Base-by-base conservation (phyloP, 306 rosid species). In the Lagenaria siceraria region DNA sequence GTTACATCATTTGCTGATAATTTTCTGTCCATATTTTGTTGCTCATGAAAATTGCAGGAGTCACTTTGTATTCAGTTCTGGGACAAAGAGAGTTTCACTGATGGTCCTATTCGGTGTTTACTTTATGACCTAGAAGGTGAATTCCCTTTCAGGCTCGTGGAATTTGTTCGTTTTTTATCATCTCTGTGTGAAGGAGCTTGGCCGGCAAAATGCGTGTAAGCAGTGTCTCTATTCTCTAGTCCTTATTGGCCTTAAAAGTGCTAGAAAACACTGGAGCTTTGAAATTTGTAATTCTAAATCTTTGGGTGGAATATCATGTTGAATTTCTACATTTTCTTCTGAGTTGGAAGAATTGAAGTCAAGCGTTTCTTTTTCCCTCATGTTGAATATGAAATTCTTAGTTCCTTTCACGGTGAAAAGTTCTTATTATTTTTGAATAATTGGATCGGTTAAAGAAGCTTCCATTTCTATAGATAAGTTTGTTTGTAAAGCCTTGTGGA, bases 171-270 rank as follows among this genome's bases (percentile, higher is more conserved):
- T 65, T 82, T 92, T 81, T 76, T 94, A 78, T 94, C 98, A 70
- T 92, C 98, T 83, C 96, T 94, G n/a, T 86, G 89, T 83, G 97
- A 90, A 84, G 98, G 97, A 79, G 64, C 87, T 40, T 94, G 97
- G 98, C 89, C 98, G 29, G 91, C 98, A 80, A 96, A 92, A 80
- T 94, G 98, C 64, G 97, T 87, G 98, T 92, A 81, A 92, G 97
- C 87, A 76, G 73, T 64, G 21, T 14, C 42, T 17, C 60, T 42
- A 71, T n/a, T 71, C 40, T 72, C 60, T 7, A 49, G 59, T 72
- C 4, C 42, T 49, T 72, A 31, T 72, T 72, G 3, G 14, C 43
- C 40, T 49, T 72, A 43, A 72, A 14, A 17, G 14, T 1, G 17
- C 15, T 10, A 46, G 75, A 46, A 24, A 2, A 15, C 4, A 12